Evolutionary conservation across 768 basidiomycete species (phyloP).

Genomic region (Tylopilus vinaceipallidus): DNA sequence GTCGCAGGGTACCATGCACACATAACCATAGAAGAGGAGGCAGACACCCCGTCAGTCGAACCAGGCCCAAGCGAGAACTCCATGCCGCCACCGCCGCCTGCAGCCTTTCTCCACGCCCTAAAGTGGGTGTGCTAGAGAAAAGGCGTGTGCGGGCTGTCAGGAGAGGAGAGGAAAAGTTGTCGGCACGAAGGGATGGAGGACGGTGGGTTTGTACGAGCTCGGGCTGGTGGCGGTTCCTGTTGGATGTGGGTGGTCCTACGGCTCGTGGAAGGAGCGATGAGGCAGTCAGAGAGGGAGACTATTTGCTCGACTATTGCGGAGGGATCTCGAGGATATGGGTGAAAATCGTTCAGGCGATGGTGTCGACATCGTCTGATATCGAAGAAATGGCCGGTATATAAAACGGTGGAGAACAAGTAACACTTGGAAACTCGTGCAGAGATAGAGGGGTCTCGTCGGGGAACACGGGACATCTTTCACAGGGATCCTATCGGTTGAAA

Average conservation of each 20-base stretch:
- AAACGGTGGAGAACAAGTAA: neutral
- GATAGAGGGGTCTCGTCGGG: neutral
- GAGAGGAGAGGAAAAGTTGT: neutral
- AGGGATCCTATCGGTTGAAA: too few species aligned
- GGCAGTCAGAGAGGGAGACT: neutral
- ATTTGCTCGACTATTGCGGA: neutral
- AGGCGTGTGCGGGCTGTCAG: conserved; percentile 7
- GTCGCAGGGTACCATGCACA: too few species aligned
- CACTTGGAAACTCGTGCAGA: too few species aligned
- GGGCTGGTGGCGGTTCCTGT: neutral
- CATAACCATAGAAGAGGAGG: neutral
- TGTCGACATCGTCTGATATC: too few species aligned
- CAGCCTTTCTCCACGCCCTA: conserved; percentile 15
- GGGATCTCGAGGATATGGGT: neutral
- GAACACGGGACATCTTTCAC: neutral
- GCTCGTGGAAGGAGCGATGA: neutral
- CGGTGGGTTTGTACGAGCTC: neutral
- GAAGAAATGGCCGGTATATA: neutral
- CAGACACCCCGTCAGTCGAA: neutral
- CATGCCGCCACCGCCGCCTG: conserved; percentile 1
- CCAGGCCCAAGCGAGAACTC: neutral
- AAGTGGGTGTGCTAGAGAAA: conserved; percentile 18
- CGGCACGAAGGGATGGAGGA: neutral
- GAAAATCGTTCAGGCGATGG: neutral
- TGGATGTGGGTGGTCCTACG: neutral